phyloP scores from a whole-genome alignment of 345 rosid genomes.

The Eucalyptus caleyi region DNA sequence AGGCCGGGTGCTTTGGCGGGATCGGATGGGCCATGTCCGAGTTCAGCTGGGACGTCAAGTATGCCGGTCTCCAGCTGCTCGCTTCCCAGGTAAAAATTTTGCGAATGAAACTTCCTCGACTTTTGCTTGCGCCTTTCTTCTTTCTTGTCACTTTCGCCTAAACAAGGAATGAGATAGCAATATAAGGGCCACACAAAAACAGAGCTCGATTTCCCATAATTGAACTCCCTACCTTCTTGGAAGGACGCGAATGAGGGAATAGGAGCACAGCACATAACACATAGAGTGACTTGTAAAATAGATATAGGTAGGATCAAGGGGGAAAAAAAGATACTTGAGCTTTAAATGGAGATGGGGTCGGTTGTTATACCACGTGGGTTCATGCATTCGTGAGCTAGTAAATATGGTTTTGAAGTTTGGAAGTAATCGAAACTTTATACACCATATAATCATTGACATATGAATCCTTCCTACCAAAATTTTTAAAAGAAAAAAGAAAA shows the following conservation, averaged over 20 bases:
- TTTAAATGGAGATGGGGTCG: background rate
- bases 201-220: background rate
- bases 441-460: background rate
- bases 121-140: background rate
- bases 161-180: background rate
- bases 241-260: background rate
- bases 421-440: background rate
- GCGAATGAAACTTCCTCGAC: background rate
- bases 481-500: too few species aligned
- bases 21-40: constrained; percentile 86
- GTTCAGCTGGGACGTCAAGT: constrained; percentile 99
- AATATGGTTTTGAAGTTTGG: background rate
- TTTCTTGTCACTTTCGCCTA: background rate
- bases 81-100: constrained; percentile 54
- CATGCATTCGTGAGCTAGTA: background rate
- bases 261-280: background rate
- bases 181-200: background rate
- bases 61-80: constrained; percentile 68
- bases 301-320: background rate
- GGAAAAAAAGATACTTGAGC: background rate
- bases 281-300: background rate
- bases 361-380: background rate
- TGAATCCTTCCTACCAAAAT: too few species aligned
- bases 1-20: constrained; percentile 63
- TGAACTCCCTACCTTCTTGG: background rate